phyloP scores from a whole-genome alignment of 2,329 filamentous ascomycete species.

The Hypoxylon sp. region DNA sequence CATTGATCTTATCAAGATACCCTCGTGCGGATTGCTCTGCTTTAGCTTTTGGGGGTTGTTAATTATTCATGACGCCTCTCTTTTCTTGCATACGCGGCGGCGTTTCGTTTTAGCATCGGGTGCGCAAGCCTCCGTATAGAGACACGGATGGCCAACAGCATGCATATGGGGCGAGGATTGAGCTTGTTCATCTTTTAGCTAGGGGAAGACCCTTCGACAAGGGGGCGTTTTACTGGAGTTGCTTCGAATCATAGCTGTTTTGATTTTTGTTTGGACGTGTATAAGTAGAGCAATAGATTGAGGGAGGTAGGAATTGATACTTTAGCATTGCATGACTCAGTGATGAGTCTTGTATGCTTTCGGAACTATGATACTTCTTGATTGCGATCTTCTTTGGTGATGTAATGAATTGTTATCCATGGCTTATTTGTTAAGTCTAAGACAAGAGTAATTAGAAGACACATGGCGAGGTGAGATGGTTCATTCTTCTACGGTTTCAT shows the following conservation, averaged over 20 bases:
- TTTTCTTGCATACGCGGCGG: constrained; percentile 40
- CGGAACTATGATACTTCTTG: constrained; percentile 6
- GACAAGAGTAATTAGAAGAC: constrained; percentile 1
- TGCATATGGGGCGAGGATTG: constrained; percentile 32
- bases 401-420: background rate
- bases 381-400: background rate
- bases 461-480: constrained; percentile 26
- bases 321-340: constrained; percentile 5
- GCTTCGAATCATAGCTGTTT: constrained; percentile 11
- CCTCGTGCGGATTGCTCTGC: constrained; percentile 41
- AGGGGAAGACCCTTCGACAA: constrained; percentile 3
- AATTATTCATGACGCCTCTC: constrained; percentile 13
- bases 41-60: constrained; percentile 35
- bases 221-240: constrained; percentile 10
- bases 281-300: constrained; percentile 33
- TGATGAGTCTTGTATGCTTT: constrained; percentile 11
- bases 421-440: background rate
- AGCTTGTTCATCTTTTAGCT: constrained; percentile 20
- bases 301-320: constrained; percentile 23
- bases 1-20: constrained; percentile 48
- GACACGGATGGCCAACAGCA: constrained; percentile 31
- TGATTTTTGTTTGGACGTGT: constrained; percentile 22
- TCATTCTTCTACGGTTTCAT: constrained; percentile 21
- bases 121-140: constrained; percentile 25
- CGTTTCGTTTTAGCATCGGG: constrained; percentile 45